These are phyloP conservation scores for Sclerotinia subarctica DNA, from an alignment of 2,329 filamentous ascomycete genomes.

Conservation along the genomic window DNA sequence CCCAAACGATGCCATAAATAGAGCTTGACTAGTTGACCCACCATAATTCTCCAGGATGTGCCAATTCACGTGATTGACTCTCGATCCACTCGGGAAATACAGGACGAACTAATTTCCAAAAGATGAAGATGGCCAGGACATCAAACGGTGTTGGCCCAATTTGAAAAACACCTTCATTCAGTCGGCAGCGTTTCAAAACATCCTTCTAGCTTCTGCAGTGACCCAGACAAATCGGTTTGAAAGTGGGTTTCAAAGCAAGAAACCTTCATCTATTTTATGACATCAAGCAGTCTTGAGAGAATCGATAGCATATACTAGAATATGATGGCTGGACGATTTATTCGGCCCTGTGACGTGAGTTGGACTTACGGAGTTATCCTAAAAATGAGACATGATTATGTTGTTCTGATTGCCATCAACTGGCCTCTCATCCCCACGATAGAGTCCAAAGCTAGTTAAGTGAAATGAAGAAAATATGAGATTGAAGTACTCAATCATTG, in stretches of 20 bases:
- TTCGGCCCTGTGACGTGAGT: not conserved
- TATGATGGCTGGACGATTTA: not conserved
- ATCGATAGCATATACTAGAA: not conserved
- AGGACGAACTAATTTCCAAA: constrained; percentile 2
- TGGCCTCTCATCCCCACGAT: not conserved
- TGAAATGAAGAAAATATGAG: not conserved
- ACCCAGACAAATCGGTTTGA: not conserved
- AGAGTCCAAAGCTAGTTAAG: not conserved
- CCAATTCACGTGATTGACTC: not conserved
- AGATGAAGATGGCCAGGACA: not conserved
- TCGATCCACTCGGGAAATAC: not conserved
- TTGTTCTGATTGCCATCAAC: not conserved
- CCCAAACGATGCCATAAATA: constrained; percentile 15
- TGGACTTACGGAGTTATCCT: not conserved
- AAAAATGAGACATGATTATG: not conserved
- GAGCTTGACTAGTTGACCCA: constrained; percentile 9
- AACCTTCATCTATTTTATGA: not conserved
- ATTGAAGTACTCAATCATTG: not conserved
- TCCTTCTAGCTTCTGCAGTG: not conserved
- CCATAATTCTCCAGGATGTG: not conserved
- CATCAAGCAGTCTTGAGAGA: not conserved
- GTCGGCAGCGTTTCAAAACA: not conserved
- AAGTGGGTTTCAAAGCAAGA: not conserved
- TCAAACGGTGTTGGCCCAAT: not conserved
- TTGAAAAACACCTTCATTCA: not conserved